These are phyloP conservation scores for Aspergillus ellipticus DNA, from an alignment of 495 filamentous ascomycete species.

Conservation along the genomic window DNA sequence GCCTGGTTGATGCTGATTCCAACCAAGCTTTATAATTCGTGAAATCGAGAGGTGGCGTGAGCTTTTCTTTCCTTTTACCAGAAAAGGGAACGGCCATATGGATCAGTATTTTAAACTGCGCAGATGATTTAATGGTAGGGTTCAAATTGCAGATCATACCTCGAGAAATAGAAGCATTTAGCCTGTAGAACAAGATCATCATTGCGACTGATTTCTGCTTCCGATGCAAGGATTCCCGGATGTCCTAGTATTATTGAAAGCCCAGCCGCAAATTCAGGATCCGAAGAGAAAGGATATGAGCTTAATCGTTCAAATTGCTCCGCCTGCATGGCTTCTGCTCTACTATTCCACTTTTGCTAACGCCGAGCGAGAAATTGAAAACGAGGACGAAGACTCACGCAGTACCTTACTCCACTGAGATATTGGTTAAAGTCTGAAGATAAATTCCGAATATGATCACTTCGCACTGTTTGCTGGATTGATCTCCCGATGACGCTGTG, in stretches of 20 bases:
- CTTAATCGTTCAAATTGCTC: conserved; percentile 28
- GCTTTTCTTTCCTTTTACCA: conserved; percentile 35
- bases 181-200: conserved; percentile 48
- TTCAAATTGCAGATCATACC: conserved; percentile 25
- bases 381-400: too few relatives aligned
- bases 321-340: background rate
- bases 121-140: background rate
- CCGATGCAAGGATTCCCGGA: conserved; percentile 35
- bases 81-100: background rate
- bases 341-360: background rate
- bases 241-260: conserved; percentile 48
- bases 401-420: too few relatives aligned
- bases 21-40: conserved; percentile 43
- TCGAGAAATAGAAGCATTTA: conserved; percentile 52
- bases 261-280: conserved; percentile 47
- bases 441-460: background rate
- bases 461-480: too few relatives aligned
- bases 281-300: conserved; percentile 37
- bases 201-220: conserved; percentile 35
- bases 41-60: conserved; percentile 37
- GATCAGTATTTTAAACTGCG: background rate
- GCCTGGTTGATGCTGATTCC: conserved; percentile 10
- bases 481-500: too few relatives aligned
- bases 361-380: background rate
- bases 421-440: too few relatives aligned